Percentiles rank a stretch among this genome's conserved stretches.
Conservation (phyloP, 2,329 filamentous ascomycete species). For the Trichoderma sp. region DNA sequence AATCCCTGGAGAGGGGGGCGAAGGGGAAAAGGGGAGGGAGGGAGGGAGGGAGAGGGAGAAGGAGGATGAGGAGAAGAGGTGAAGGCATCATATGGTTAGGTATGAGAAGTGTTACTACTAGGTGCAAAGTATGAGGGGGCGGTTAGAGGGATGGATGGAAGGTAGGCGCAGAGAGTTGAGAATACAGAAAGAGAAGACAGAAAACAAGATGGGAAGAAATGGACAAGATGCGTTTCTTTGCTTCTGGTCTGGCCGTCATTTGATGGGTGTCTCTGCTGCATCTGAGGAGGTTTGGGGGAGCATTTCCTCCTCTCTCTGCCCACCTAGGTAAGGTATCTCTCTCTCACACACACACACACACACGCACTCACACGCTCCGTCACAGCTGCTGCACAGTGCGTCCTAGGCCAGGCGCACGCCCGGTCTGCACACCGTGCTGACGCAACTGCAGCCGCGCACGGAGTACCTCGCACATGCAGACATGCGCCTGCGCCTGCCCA, state of each 20-base stretch:
- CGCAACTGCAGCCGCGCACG: not conserved
- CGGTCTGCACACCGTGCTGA: not conserved
- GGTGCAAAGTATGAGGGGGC: not conserved
- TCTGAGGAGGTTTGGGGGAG: too few species aligned
- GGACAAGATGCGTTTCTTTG: not conserved
- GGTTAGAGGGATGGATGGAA: not conserved
- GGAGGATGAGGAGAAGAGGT: not conserved
- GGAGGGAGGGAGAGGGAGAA: not conserved
- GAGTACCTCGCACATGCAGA: not conserved
- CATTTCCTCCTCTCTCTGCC: too few species aligned
- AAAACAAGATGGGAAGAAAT: not conserved
- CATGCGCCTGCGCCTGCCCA: slow-evolving; percentile 7
- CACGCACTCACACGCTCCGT: too few species aligned
- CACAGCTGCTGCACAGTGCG: slow-evolving; percentile 1
- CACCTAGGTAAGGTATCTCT: too few species aligned
- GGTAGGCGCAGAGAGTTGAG: not conserved
- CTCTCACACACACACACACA: too few species aligned
- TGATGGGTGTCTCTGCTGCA: not conserved
- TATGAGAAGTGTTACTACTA: not conserved
- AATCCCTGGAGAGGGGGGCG: slow-evolving; percentile 8
- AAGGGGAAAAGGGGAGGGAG: not conserved
- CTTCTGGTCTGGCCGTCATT: not conserved
- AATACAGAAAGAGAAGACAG: not conserved
- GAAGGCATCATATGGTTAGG: not conserved
- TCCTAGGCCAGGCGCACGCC: not conserved